These are phyloP conservation scores for Fraxinus greggii DNA, from an alignment of 305 asterid genomes.

Conservation along the genomic window DNA sequence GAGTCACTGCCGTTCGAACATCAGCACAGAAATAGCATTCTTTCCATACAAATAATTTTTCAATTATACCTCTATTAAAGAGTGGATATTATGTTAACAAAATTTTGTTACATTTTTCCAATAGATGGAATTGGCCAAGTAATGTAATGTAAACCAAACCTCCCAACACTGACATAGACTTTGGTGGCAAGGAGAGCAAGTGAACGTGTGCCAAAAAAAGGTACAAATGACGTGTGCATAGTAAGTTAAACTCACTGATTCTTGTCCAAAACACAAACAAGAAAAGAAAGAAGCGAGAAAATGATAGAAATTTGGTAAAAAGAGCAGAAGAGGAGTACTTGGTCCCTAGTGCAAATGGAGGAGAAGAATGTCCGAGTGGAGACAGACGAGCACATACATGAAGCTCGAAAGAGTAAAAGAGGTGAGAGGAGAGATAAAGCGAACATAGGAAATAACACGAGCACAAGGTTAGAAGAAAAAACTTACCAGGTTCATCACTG, in stretches of 20 bases:
- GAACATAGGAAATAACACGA: not conserved
- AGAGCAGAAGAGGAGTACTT: not conserved
- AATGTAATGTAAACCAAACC: slow-evolving; percentile 1
- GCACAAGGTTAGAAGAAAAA: slow-evolving; percentile 18
- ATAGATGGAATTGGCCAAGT: slow-evolving; percentile 2
- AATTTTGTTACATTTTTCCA: slow-evolving; percentile 6
- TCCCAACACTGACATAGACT: not conserved
- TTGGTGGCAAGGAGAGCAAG: slow-evolving; percentile 12
- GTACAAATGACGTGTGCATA: not conserved
- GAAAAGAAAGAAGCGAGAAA: slow-evolving; percentile 2
- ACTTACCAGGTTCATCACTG: slow-evolving; percentile 83
- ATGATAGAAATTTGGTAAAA: not conserved
- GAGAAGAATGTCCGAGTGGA: not conserved
- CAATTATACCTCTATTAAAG: not conserved
- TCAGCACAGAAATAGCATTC: not conserved
- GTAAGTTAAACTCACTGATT: not conserved
- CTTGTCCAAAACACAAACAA: slow-evolving; percentile 13
- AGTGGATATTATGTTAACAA: slow-evolving; percentile 2
- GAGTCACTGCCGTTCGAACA: slow-evolving; percentile 9
- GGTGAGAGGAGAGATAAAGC: not conserved
- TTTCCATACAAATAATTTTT: slow-evolving; percentile 1
- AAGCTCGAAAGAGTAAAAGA: not conserved
- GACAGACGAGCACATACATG: not conserved
- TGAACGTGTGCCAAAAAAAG: not conserved
- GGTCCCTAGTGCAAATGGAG: not conserved